Evolutionary conservation across 306 rosid species (phyloP).

Genomic region (Glycine soja): DNA sequence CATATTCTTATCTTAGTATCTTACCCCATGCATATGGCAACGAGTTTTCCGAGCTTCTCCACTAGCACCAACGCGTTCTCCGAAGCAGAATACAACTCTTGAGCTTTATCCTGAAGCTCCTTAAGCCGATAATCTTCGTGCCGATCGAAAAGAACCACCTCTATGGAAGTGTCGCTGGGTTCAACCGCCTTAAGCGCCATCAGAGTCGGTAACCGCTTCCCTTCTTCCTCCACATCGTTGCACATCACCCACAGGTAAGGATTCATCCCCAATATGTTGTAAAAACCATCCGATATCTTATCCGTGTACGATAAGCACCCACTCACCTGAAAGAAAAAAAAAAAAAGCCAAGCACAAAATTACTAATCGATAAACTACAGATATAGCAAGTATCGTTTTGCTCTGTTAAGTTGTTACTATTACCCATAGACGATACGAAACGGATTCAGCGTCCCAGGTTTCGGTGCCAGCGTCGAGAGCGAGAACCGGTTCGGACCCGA

Average conservation of each 20-base stretch:
- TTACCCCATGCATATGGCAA: constrained; percentile 92
- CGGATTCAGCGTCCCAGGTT: constrained; percentile 71
- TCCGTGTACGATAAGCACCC: constrained; percentile 95
- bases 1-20: constrained; percentile 20
- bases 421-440: constrained; percentile 97
- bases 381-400: background rate
- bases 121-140: constrained; percentile 75
- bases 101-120: constrained; percentile 90
- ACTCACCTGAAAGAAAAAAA: constrained; percentile 60
- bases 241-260: constrained; percentile 96
- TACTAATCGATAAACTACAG: background rate
- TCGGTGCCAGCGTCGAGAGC: constrained; percentile 56
- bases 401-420: background rate
- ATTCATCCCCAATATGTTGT: constrained; percentile 95
- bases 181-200: constrained; percentile 81
- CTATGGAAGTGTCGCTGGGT: constrained; percentile 72
- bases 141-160: constrained; percentile 81
- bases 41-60: constrained; percentile 90
- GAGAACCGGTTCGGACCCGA: constrained; percentile 65
- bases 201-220: constrained; percentile 70
- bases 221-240: constrained; percentile 81
- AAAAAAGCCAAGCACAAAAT: background rate
- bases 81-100: constrained; percentile 74
- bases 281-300: constrained; percentile 92
- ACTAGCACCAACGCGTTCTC: constrained; percentile 76